Base-by-base conservation (phyloP, 2,329 filamentous ascomycete genomes). In the Penicillium sp. region DNA sequence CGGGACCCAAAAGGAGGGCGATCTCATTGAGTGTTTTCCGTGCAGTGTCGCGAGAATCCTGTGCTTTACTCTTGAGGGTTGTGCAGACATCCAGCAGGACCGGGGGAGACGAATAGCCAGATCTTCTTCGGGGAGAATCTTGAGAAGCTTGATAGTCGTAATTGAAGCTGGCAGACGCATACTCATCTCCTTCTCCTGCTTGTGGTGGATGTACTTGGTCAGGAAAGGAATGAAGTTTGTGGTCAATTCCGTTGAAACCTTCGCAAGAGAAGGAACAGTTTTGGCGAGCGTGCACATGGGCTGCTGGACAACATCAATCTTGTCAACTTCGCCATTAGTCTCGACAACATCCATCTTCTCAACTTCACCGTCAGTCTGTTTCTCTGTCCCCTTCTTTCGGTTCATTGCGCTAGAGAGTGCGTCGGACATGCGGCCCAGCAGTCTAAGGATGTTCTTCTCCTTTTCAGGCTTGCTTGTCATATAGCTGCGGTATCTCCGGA, bases 171-270 rank as follows among this genome's bases (percentile, higher is more conserved):
- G 92, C 33, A 97, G 88, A 71, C 94, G 90, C 50, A 94, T 84
- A 75, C 92, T 96, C 73, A 99, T 93, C 47, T 91, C 92, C 1
- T 91, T 87, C 71, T 99, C 94, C 61, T 97, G 90, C 73, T 97
- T 97, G 66, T 96, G 87, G 66, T 97, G 92, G 28, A 97, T 83
- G 69, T 96, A 94, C 43, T 86, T 84, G n/a, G 88, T 82, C 31
- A 99, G 77, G 17, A 89, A 84, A 0, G 93, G 91, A 36, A 96
- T 77, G 65, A 96, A 89, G 59, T 87, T 86, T 19, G 84, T 83
- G 38, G 84, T 82, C 50, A 97, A 79, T 63, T 96, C 91, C 1
- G 83, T 80, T 16, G 83, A 79, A 33, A 96, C 79, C 70, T 90
- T 90, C 10, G 84, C 77, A 57, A 82, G 74, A 33, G 81, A 80